phyloP scores from a whole-genome alignment of 371 early-diverging fungal species.

The Capillidium heterosporum region DNA sequence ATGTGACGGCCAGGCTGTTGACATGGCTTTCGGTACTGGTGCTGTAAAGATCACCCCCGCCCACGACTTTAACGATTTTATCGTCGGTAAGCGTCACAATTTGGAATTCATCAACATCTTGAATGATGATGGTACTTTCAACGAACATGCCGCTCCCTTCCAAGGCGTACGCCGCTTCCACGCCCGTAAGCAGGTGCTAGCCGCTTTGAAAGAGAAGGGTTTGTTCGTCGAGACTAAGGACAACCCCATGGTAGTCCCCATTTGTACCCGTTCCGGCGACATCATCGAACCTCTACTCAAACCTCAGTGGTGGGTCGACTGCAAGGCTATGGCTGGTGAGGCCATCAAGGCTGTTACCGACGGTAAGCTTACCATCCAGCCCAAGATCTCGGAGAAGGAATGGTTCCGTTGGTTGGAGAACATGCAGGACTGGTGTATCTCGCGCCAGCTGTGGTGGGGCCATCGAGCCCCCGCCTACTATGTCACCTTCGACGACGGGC shows the following conservation, averaged over 20 bases:
- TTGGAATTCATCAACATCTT: constrained; percentile 87
- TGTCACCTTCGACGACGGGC: constrained; percentile 48
- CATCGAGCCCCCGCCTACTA: constrained; percentile 97
- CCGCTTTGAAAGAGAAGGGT: constrained; percentile 72
- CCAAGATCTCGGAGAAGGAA: constrained; percentile 76
- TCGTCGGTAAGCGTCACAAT: constrained; percentile 89
- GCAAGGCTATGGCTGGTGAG: constrained; percentile 75
- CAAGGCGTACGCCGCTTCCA: constrained; percentile 91
- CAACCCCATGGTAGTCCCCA: constrained; percentile 89
- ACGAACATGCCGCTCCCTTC: constrained; percentile 75
- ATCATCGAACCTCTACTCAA: constrained; percentile 96
- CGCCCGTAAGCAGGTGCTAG: constrained; percentile 76
- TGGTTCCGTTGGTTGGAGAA: constrained; percentile 97
- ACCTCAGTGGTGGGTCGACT: constrained; percentile 99
- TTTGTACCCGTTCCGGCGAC: constrained; percentile 88
- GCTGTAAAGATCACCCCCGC: constrained; percentile 99
- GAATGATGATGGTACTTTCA: constrained; percentile 91
- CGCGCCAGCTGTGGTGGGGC: constrained; percentile 99
- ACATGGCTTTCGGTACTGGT: constrained; percentile 96
- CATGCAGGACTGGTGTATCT: constrained; percentile 98
- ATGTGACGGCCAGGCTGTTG: constrained; percentile 80
- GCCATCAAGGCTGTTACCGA: constrained; percentile 75
- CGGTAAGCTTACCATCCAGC: constrained; percentile 77
- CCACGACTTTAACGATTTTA: constrained; percentile 99
- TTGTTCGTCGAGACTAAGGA: constrained; percentile 74